Evolutionary conservation across 78 protist genomes (phyloP).

Genomic region (Speleostelium caveatum): DNA sequence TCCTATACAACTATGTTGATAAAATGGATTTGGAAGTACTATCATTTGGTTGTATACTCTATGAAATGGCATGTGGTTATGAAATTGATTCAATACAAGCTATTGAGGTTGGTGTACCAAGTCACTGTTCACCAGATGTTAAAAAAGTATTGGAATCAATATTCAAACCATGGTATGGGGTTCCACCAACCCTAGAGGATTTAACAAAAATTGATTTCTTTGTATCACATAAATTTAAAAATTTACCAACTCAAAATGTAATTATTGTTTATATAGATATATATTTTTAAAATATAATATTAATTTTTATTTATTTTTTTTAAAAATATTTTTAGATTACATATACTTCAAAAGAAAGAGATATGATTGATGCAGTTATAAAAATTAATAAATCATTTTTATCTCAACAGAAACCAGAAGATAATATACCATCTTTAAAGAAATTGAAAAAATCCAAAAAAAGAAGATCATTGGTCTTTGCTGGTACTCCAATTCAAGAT

Average conservation of each 20-base stretch:
- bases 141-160: conserved; percentile 54
- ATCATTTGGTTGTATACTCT: conserved; percentile 37
- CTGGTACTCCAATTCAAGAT: conserved; percentile 4
- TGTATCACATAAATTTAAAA: conserved; percentile 40
- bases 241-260: conserved; percentile 25
- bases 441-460: conserved; percentile 41
- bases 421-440: conserved; percentile 21
- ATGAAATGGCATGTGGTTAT: conserved; percentile 73
- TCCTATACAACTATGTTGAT: not conserved
- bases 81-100: conserved; percentile 25
- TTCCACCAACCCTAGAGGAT: conserved; percentile 47
- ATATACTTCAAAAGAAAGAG: conserved; percentile 44
- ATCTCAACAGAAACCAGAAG: not conserved
- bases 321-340: conserved; percentile 2
- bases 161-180: conserved; percentile 67
- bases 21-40: conserved; percentile 59
- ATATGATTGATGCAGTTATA: conserved; percentile 57
- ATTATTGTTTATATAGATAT: not conserved
- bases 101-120: conserved; percentile 30
- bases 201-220: conserved; percentile 44
- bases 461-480: conserved; percentile 36
- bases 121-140: conserved; percentile 52
- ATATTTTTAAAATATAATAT: not conserved
- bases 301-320: not conserved
- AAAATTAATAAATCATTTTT: conserved; percentile 34